Evolutionary conservation across 208 protist species (phyloP).

Genomic region (Trypanosomatidae sp.): DNA sequence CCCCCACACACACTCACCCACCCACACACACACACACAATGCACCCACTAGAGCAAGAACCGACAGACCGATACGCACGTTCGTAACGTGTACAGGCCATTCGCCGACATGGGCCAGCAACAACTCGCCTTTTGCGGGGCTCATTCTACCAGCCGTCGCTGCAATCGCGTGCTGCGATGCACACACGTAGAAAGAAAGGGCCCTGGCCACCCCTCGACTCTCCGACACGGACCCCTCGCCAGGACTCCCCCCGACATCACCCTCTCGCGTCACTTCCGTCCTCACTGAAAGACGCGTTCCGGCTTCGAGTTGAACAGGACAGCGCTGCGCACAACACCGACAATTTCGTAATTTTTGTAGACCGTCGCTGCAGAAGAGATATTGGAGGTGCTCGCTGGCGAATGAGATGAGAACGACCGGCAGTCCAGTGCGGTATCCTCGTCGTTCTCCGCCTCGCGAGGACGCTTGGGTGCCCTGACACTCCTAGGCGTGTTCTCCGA

Average conservation of each 20-base stretch:
- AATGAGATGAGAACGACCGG: neutral
- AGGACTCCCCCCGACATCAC: too few species aligned
- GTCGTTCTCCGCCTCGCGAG: conserved; percentile 8
- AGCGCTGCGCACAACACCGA: conserved; percentile 61
- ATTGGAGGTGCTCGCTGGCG: neutral
- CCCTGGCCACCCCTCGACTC: neutral
- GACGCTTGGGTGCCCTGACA: conserved; percentile 5
- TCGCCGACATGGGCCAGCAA: too few species aligned
- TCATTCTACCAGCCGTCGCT: too few species aligned
- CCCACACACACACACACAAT: neutral
- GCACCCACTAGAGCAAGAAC: neutral
- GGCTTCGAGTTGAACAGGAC: conserved; percentile 79
- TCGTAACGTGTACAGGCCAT: too few species aligned
- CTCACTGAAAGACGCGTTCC: conserved; percentile 43
- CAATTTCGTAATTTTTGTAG: conserved; percentile 64
- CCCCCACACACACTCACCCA: neutral
- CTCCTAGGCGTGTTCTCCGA: too few species aligned
- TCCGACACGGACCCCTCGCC: too few species aligned
- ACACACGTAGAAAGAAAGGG: neutral
- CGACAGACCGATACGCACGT: too few species aligned
- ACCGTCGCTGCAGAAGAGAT: neutral
- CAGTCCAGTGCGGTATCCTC: neutral
- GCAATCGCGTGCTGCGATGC: too few species aligned
- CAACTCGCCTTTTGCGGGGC: too few species aligned
- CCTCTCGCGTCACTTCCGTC: neutral